These are phyloP conservation scores for Protoeuglena noctilucae DNA, from an alignment of 139 green algal genomes.

Conservation along the genomic window DNA sequence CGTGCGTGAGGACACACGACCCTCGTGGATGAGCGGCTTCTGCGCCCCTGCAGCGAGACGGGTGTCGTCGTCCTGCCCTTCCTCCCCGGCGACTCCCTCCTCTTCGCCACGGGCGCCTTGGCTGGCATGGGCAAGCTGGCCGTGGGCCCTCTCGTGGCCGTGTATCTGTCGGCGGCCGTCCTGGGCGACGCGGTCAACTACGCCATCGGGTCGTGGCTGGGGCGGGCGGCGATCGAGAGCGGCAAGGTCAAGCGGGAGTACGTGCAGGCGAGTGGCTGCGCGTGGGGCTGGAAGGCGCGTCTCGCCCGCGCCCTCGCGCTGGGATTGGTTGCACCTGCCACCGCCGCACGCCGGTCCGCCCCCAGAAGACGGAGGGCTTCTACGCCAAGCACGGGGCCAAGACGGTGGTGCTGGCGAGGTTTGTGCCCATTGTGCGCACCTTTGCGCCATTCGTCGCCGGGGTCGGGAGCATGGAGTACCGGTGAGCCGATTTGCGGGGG, in stretches of 20 bases:
- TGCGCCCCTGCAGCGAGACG: constrained; percentile 48
- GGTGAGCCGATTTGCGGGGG: constrained; percentile 8
- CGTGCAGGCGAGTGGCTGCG: too few species aligned
- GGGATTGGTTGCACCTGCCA: too few species aligned
- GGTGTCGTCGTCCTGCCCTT: constrained; percentile 76
- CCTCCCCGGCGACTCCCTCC: constrained; percentile 74
- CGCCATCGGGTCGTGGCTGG: constrained; percentile 27
- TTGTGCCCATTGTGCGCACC: constrained; percentile 82
- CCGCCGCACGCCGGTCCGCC: too few species aligned
- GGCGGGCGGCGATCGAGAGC: constrained; percentile 2
- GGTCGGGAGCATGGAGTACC: constrained; percentile 63
- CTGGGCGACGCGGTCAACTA: constrained; percentile 86
- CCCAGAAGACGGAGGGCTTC: constrained; percentile 64
- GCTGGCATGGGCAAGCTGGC: constrained; percentile 45
- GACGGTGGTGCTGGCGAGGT: constrained; percentile 75
- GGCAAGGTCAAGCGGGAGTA: neutral
- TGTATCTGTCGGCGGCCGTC: constrained; percentile 57
- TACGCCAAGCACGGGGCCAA: constrained; percentile 72
- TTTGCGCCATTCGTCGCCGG: constrained; percentile 87
- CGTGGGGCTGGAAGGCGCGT: too few species aligned
- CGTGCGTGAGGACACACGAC: constrained; percentile 17
- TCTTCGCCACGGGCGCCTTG: constrained; percentile 80
- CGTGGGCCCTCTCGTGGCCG: constrained; percentile 25
- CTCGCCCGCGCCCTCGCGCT: too few species aligned
- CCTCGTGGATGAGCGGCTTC: too few species aligned